These are phyloP conservation scores for Tetracladium maxilliforme DNA, from an alignment of 2,329 filamentous ascomycete species.

Conservation along the genomic window DNA sequence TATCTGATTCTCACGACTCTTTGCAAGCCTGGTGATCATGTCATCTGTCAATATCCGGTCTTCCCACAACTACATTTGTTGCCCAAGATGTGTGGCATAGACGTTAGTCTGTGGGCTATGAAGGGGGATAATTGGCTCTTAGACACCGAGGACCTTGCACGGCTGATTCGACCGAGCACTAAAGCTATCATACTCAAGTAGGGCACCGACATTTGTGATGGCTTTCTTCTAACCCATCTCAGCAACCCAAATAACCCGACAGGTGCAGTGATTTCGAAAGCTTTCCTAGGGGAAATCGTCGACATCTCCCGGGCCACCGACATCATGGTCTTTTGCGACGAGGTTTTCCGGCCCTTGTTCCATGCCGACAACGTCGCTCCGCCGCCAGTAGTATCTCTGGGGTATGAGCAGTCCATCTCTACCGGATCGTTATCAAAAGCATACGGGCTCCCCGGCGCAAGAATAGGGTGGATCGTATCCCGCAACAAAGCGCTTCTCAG, in stretches of 20 bases:
- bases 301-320: conserved; percentile 44
- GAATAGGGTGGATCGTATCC: conserved; percentile 71
- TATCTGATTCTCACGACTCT: conserved; percentile 65
- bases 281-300: conserved; percentile 44
- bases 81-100: conserved; percentile 58
- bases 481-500: conserved; percentile 47
- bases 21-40: conserved; percentile 61
- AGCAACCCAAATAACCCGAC: conserved; percentile 78
- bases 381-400: conserved; percentile 56
- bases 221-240: conserved; percentile 9
- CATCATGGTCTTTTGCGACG: conserved; percentile 59
- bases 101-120: conserved; percentile 36
- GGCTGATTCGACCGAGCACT: conserved; percentile 51
- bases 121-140: conserved; percentile 51
- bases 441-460: conserved; percentile 68
- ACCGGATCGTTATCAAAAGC: conserved; percentile 79
- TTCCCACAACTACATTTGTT: conserved; percentile 76
- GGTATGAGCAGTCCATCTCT: conserved; percentile 55
- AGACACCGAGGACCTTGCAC: conserved; percentile 48
- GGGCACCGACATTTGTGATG: background rate
- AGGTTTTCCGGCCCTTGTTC: conserved; percentile 76
- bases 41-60: conserved; percentile 75
- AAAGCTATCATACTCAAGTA: conserved; percentile 54
- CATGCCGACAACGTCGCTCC: conserved; percentile 38
- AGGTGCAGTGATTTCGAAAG: conserved; percentile 50